Conservation (phyloP, 306 rosid genomes). For the Glycyrrhiza uralensis region DNA sequence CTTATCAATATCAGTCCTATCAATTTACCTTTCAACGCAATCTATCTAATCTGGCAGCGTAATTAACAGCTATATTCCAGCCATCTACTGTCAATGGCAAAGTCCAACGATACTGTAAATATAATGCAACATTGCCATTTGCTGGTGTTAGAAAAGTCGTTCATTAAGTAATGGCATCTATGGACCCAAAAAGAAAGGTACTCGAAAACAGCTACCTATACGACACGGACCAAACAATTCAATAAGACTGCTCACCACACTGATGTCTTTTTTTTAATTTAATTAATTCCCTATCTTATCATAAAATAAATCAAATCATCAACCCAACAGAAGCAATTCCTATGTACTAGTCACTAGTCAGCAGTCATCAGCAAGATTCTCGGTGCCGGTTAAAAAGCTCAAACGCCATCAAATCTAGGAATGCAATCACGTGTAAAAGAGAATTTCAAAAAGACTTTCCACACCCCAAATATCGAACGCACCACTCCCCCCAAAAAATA, state of each 20-base stretch:
- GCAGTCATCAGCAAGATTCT: slow-evolving; percentile 47
- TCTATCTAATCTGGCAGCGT: slow-evolving; percentile 1
- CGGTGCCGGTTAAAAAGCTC: slow-evolving; percentile 27
- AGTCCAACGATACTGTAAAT: not conserved
- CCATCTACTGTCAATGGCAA: not conserved
- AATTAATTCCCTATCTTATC: slow-evolving; percentile 2
- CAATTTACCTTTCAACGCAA: slow-evolving; percentile 3
- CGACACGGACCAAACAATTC: slow-evolving; percentile 23
- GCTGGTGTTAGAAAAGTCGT: not conserved
- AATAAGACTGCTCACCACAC: not conserved
- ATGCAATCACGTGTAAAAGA: slow-evolving; percentile 21
- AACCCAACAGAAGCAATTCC: slow-evolving; percentile 29
- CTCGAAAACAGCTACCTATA: not conserved
- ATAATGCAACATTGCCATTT: not conserved
- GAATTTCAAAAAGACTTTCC: slow-evolving; percentile 20
- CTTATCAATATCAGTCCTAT: slow-evolving; percentile 6
- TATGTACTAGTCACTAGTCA: slow-evolving; percentile 10
- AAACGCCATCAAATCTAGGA: slow-evolving; percentile 22
- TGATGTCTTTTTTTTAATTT: not conserved
- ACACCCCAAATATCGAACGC: not conserved
- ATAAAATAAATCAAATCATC: slow-evolving; percentile 1
- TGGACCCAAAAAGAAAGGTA: not conserved
- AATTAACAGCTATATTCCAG: slow-evolving; percentile 16
- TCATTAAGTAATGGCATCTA: not conserved
- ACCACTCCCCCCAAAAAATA: not conserved